phyloP scores from a whole-genome alignment of 1,284 basidiomycete species.

The Ceratobasidium sp. region DNA sequence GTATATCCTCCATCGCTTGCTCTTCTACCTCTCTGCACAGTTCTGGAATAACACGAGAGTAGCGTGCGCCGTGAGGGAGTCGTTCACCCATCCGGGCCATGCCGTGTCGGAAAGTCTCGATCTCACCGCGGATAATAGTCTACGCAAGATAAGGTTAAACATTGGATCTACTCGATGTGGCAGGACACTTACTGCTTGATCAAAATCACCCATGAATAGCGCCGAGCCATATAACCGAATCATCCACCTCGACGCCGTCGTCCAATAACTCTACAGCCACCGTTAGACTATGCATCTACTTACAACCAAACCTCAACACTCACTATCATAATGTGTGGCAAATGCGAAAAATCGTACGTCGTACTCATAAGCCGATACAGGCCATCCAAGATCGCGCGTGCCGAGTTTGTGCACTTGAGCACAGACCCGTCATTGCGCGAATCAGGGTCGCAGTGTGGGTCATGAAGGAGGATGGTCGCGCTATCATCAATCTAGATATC shows the following conservation, averaged over 20 bases:
- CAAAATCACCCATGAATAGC: slow-evolving; percentile 39
- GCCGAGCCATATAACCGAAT: slow-evolving; percentile 39
- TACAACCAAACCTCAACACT: not conserved
- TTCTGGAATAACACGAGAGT: slow-evolving; percentile 28
- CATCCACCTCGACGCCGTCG: slow-evolving; percentile 37
- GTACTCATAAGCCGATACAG: slow-evolving; percentile 40
- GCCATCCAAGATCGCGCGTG: slow-evolving; percentile 35
- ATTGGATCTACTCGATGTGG: not conserved
- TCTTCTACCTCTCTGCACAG: slow-evolving; percentile 39
- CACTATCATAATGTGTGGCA: slow-evolving; percentile 35
- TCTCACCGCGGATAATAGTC: slow-evolving; percentile 34
- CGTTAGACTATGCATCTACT: not conserved
- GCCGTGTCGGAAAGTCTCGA: slow-evolving; percentile 42
- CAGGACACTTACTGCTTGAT: slow-evolving; percentile 26
- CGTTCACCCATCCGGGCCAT: slow-evolving; percentile 43
- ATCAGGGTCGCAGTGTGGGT: slow-evolving; percentile 45
- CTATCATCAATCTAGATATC: slow-evolving; percentile 12
- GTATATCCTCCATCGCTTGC: slow-evolving; percentile 41
- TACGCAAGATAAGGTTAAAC: not conserved
- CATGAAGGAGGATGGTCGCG: slow-evolving; percentile 50
- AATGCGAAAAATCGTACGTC: slow-evolving; percentile 40
- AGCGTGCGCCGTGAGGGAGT: slow-evolving; percentile 24
- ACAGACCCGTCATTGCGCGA: slow-evolving; percentile 41
- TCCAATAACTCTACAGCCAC: slow-evolving; percentile 27
- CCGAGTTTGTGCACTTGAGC: slow-evolving; percentile 38